Evolutionary conservation across 768 basidiomycete species (phyloP).

Genomic region (Chlorophyllum brunneum): DNA sequence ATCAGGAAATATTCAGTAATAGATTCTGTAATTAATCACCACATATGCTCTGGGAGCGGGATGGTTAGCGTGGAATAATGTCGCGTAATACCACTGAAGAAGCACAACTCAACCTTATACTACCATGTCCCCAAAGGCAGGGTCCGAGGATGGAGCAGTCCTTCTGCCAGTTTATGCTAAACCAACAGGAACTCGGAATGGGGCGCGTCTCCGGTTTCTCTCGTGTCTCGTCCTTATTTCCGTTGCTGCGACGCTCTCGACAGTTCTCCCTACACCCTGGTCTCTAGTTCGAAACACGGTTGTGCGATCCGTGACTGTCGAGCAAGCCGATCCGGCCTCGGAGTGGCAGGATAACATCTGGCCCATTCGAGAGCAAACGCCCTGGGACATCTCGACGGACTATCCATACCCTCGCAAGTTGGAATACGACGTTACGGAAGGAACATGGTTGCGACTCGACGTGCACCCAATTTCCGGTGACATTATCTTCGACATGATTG

Average conservation of each 20-base stretch:
- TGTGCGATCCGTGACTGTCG: conserved; percentile 16
- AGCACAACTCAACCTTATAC: not conserved
- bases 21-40: too few relatives aligned
- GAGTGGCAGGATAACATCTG: conserved; percentile 53
- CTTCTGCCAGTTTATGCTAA: conserved; percentile 1
- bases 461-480: conserved; percentile 69
- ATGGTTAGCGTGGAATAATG: not conserved
- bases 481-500: conserved; percentile 71
- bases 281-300: conserved; percentile 22
- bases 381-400: conserved; percentile 78
- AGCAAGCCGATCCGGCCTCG: conserved; percentile 27
- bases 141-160: not conserved
- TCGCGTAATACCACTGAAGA: too few relatives aligned
- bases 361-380: conserved; percentile 54
- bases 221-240: conserved; percentile 26
- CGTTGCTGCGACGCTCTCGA: conserved; percentile 29
- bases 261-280: conserved; percentile 31
- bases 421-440: conserved; percentile 66
- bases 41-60: too few relatives aligned
- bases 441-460: conserved; percentile 74
- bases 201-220: conserved; percentile 4
- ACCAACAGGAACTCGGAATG: not conserved
- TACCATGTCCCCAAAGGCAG: conserved; percentile 8
- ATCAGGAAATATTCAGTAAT: too few relatives aligned
- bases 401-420: conserved; percentile 64